These are phyloP conservation scores for Trichaptum fuscoviolaceum DNA, from an alignment of 768 basidiomycete genomes.

Conservation along the genomic window DNA sequence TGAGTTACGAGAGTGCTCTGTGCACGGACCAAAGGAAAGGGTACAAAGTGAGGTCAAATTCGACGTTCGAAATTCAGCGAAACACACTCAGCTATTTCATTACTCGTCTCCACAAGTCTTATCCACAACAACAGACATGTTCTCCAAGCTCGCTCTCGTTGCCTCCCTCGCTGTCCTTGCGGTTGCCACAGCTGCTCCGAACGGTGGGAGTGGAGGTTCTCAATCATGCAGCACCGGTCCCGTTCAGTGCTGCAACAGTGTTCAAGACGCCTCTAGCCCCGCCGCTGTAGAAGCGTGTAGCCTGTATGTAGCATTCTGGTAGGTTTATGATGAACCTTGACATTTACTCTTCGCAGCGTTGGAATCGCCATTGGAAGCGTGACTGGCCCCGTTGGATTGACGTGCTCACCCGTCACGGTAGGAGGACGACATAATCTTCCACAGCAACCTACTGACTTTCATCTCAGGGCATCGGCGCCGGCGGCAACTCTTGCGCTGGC, in stretches of 20 bases:
- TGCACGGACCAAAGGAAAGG: neutral
- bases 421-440: neutral
- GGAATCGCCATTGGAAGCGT: conserved; percentile 14
- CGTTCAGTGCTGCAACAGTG: conserved; percentile 18
- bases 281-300: conserved; percentile 9
- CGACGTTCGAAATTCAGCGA: neutral
- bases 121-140: neutral
- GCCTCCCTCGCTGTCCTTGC: conserved; percentile 2
- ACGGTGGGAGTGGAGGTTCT: neutral
- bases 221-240: conserved; percentile 15
- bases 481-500: conserved; percentile 10
- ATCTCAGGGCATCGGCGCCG: conserved; percentile 10
- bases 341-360: neutral
- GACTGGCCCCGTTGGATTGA: conserved; percentile 7
- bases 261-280: conserved; percentile 10
- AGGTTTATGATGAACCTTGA: neutral
- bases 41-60: neutral
- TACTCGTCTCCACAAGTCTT: neutral
- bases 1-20: neutral
- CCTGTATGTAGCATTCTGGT: neutral
- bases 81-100: neutral
- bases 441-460: no score
- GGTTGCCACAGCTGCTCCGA: neutral
- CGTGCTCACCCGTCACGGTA: neutral
- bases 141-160: conserved; percentile 4